phyloP scores from a whole-genome alignment of 441 rosid genomes.

The Gossypium lobatum region DNA sequence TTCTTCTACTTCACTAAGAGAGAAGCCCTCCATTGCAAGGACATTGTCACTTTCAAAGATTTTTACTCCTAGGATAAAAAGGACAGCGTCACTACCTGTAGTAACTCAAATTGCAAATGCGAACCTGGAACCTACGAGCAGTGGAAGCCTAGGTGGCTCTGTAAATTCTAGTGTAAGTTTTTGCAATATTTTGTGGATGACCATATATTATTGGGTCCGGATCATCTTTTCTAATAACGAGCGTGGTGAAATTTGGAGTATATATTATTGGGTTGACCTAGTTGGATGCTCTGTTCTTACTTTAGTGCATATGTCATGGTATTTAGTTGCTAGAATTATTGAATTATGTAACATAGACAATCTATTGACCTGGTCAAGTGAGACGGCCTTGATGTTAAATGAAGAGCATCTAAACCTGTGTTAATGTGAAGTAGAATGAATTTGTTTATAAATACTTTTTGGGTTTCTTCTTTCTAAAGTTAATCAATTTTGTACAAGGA shows the following conservation, averaged over 20 bases:
- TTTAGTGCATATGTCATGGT: not conserved
- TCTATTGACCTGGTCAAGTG: not conserved
- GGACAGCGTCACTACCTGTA: constrained; percentile 80
- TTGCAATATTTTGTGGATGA: not conserved
- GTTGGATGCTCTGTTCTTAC: not conserved
- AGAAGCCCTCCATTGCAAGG: constrained; percentile 69
- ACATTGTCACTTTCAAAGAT: constrained; percentile 75
- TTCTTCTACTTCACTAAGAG: constrained; percentile 37
- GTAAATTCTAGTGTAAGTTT: constrained; percentile 59
- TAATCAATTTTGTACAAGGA: not conserved
- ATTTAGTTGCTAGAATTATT: constrained; percentile 2
- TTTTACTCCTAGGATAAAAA: constrained; percentile 75
- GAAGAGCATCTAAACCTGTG: not conserved
- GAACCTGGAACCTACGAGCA: constrained; percentile 38
- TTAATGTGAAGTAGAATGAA: not conserved
- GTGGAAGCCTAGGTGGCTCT: constrained; percentile 37
- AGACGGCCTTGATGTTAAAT: not conserved
- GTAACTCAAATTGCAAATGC: constrained; percentile 42
- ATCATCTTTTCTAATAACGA: not conserved
- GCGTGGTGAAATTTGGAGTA: not conserved
- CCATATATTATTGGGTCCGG: not conserved
- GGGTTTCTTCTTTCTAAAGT: not conserved
- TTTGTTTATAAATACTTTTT: not conserved
- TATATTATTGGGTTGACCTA: not conserved
- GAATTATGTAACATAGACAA: not conserved